Percentiles rank a stretch among this genome's conserved stretches.
Evolutionary conservation across 2,329 filamentous ascomycete genomes (phyloP).

Genomic region (Onygenales sp.): DNA sequence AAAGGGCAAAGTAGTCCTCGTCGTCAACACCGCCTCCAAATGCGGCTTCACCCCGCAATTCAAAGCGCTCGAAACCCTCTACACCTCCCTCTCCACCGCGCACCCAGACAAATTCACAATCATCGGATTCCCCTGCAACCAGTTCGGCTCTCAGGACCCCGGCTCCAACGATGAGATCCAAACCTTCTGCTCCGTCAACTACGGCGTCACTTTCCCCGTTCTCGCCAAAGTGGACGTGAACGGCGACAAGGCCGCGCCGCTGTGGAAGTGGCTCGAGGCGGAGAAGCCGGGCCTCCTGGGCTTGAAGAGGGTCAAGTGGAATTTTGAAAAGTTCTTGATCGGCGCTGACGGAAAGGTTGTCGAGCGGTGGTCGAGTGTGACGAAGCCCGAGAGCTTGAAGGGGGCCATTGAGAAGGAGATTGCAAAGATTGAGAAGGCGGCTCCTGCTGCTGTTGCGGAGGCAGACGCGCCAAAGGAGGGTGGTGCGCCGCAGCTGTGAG

Average conservation of each 20-base stretch:
- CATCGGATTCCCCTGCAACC: slow-evolving; percentile 97
- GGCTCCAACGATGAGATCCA: slow-evolving; percentile 73
- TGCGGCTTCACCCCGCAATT: slow-evolving; percentile 98
- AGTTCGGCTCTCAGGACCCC: slow-evolving; percentile 87
- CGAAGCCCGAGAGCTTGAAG: slow-evolving; percentile 76
- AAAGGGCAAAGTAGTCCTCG: slow-evolving; percentile 85
- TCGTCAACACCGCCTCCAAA: slow-evolving; percentile 97
- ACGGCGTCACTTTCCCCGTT: slow-evolving; percentile 85
- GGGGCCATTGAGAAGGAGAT: slow-evolving; percentile 66
- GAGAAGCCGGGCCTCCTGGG: slow-evolving; percentile 75
- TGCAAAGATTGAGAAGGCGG: slow-evolving; percentile 41
- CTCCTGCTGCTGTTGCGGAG: slow-evolving; percentile 16
- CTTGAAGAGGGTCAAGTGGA: slow-evolving; percentile 93
- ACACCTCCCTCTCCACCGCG: slow-evolving; percentile 62
- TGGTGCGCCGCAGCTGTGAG: neutral
- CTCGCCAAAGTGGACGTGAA: slow-evolving; percentile 92
- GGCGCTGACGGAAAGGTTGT: slow-evolving; percentile 78
- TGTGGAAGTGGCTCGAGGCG: slow-evolving; percentile 66
- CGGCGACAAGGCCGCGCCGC: slow-evolving; percentile 66
- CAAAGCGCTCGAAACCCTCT: slow-evolving; percentile 78
- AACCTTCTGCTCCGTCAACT: slow-evolving; percentile 83
- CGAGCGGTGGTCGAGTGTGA: slow-evolving; percentile 75
- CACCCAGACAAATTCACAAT: slow-evolving; percentile 72
- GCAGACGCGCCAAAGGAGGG: neutral
- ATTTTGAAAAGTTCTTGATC: slow-evolving; percentile 98